Evolutionary conservation across 768 basidiomycete genomes (phyloP).

Genomic region (Lentinus brumalis): DNA sequence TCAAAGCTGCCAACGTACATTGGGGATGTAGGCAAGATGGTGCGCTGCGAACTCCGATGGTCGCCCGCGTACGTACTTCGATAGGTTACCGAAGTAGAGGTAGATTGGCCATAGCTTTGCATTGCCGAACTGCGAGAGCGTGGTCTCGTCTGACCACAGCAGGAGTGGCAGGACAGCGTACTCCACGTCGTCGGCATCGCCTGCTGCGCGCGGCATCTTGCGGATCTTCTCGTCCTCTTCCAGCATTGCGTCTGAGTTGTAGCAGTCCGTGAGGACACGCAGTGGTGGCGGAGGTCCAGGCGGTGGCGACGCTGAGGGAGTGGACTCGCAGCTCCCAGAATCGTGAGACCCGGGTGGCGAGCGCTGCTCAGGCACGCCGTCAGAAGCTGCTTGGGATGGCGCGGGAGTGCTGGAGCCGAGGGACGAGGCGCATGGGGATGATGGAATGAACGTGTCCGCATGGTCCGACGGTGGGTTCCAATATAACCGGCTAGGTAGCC

Average conservation of each 20-base stretch:
- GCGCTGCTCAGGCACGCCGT: too few relatives aligned
- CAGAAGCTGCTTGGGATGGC: too few relatives aligned
- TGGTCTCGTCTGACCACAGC: constrained; percentile 30
- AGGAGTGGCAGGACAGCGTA: constrained; percentile 16
- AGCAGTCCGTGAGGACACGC: constrained; percentile 17
- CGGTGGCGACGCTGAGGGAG: too few relatives aligned
- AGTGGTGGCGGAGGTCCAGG: neutral
- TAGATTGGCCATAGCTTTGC: constrained; percentile 43
- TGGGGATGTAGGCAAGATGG: constrained; percentile 30
- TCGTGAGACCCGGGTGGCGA: too few relatives aligned
- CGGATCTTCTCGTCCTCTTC: constrained; percentile 19
- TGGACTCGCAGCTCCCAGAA: too few relatives aligned
- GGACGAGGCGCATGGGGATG: neutral
- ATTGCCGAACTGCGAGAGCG: constrained; percentile 27
- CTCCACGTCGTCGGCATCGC: constrained; percentile 1
- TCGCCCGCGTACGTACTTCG: constrained; percentile 39
- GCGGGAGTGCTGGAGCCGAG: too few relatives aligned
- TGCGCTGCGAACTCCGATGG: constrained; percentile 36
- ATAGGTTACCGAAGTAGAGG: constrained; percentile 39
- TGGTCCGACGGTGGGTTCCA: neutral
- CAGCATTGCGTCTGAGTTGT: constrained; percentile 17
- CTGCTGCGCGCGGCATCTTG: constrained; percentile 1
- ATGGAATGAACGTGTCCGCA: neutral
- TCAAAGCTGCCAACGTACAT: neutral
- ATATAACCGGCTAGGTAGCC: neutral